These are phyloP conservation scores for Cyclostephanos tholiformis DNA, from an alignment of 108 stramenopile genomes.

Conservation along the genomic window DNA sequence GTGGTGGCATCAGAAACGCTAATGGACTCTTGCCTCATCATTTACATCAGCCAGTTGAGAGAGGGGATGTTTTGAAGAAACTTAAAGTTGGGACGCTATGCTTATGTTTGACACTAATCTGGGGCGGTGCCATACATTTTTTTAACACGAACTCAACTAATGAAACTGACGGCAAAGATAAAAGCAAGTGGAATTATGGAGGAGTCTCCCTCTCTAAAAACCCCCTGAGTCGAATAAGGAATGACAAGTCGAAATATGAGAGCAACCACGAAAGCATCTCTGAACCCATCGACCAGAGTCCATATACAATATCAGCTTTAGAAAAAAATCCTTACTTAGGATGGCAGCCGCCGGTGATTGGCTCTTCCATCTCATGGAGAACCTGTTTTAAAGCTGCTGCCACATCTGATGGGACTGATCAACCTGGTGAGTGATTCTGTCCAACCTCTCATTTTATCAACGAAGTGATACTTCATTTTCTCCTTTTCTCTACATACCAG, in stretches of 20 bases:
- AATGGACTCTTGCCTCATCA: conserved; percentile 19
- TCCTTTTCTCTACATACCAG: conserved; percentile 18
- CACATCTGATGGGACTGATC: conserved; percentile 33
- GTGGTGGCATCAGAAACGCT: conserved; percentile 18
- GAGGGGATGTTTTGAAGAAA: conserved; percentile 13
- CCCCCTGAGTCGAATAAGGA: conserved; percentile 24
- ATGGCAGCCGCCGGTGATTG: conserved; percentile 60
- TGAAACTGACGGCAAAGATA: conserved; percentile 1
- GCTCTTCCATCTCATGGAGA: conserved; percentile 60
- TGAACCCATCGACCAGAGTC: conserved; percentile 11
- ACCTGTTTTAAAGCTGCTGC: conserved; percentile 56
- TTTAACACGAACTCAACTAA: conserved; percentile 13
- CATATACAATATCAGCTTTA: conserved; percentile 38
- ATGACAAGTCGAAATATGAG: conserved; percentile 15
- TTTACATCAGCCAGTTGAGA: neutral
- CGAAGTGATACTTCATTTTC: neutral
- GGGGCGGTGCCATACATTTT: conserved; percentile 39
- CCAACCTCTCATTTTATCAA: neutral
- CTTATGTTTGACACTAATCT: conserved; percentile 17
- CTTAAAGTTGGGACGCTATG: conserved; percentile 15
- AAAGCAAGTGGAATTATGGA: conserved; percentile 4
- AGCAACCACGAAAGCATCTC: neutral
- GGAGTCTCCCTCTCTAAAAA: conserved; percentile 18
- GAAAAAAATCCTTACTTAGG: conserved; percentile 59
- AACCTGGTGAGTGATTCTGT: conserved; percentile 12